Base-by-base conservation (phyloP, 345 rosid genomes). In the Citrus unshiu region DNA sequence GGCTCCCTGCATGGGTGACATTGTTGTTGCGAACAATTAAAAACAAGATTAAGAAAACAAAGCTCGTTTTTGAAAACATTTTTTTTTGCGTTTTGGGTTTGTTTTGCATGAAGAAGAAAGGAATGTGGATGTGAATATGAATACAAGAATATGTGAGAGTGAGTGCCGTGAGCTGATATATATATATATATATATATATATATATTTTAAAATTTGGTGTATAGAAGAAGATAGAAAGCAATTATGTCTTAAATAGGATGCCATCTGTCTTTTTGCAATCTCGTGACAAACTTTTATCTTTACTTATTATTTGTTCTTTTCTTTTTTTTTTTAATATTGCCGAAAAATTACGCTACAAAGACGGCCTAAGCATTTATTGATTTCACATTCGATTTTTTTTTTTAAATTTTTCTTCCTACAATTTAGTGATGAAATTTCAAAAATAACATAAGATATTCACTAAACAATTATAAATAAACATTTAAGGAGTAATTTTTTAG, bases 1-100 rank as follows among this genome's bases (percentile, higher is more conserved):
- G 93, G 46, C 80, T 77, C 51, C 1, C 1, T 27, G 81, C 86
- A 22, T 77, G 68, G 79, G 27, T 78, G 64, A 76, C 24, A 80
- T 12, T 30, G 80, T 2, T 30, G 40, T 6, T 3, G 81, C 43
- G n/a, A 7, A 82, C 32, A 4, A 78, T 24, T 51, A 81, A 10
- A 35, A 64, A 9, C 46, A 40, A 34, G 64, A 71, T 24, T 25
- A 63, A 22, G 21, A 9, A 76, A 6, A 72, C 66, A 24, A 77
- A 64, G 32, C 21, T 6, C 6, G 30, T 22, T 40, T 22, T 75
- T 32, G 74, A 30, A 49, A 54, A 21, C 86, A 83, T 82, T 59
- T 32, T 30, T 25, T 32, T 32, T 32, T 2, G 40, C 39, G 37
- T 51, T 51, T 51, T 16, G 21, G 5, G 19, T 51, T 16, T 51